These are phyloP conservation scores for Ceratocystis lukuohia DNA, from an alignment of 2,329 filamentous ascomycete species.

Conservation along the genomic window DNA sequence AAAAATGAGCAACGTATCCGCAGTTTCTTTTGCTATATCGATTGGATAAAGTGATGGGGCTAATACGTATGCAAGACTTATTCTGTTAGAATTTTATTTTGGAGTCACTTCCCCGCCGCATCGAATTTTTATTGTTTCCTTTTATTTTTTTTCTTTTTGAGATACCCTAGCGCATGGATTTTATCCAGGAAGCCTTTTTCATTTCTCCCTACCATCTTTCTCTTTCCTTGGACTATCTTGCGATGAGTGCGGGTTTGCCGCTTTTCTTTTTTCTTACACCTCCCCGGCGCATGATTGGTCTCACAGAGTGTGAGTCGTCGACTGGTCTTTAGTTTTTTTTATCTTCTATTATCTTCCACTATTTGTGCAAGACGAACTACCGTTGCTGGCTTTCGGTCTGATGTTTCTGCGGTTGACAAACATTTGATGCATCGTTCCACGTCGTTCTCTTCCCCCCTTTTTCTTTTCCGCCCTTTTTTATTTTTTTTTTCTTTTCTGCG, in stretches of 20 bases:
- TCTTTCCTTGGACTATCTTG: constrained; percentile 7
- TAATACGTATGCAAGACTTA: neutral
- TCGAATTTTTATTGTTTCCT: neutral
- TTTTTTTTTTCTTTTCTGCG: constrained; percentile 1
- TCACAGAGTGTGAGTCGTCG: neutral
- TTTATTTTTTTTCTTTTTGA: constrained; percentile 15
- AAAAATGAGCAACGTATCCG: neutral
- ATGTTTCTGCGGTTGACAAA: neutral
- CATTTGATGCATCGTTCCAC: neutral
- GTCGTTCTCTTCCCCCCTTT: neutral
- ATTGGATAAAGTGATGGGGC: neutral
- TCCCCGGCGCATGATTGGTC: neutral
- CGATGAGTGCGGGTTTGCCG: neutral
- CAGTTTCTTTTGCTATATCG: neutral
- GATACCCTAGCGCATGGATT: constrained; percentile 18
- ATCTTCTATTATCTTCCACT: neutral
- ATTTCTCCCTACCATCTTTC: neutral
- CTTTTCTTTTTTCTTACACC: neutral
- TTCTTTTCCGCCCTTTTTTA: neutral
- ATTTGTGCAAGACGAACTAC: constrained; percentile 2
- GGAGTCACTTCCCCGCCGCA: neutral
- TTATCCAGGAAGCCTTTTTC: constrained; percentile 8
- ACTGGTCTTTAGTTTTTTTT: neutral
- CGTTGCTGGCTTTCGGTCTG: constrained; percentile 7
- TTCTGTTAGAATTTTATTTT: neutral